Conservation (phyloP, 129 eudicot genomes). For the sunflower (Helianthus annuus) region DNA sequence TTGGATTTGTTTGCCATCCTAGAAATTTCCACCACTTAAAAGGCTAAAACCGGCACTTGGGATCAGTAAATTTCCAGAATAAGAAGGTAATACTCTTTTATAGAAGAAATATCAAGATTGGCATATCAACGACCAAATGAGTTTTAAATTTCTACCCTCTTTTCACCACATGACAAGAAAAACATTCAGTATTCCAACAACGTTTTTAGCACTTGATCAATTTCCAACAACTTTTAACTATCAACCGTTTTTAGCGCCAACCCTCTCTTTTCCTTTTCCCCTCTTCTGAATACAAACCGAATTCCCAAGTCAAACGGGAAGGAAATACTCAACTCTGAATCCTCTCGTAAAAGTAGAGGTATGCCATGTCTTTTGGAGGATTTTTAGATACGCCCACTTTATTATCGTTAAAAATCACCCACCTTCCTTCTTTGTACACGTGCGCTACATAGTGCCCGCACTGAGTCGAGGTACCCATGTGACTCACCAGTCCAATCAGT, state of each 20-base stretch:
- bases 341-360: slow-evolving; percentile 89
- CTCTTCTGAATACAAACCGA: slow-evolving; percentile 20
- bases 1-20: too few relatives aligned
- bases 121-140: too few relatives aligned
- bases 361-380: slow-evolving; percentile 97
- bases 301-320: not conserved
- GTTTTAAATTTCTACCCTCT: too few relatives aligned
- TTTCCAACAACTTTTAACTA: slow-evolving; percentile 2
- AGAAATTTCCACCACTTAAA: too few relatives aligned
- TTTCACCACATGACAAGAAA: too few relatives aligned
- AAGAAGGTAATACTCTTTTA: too few relatives aligned
- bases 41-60: too few relatives aligned
- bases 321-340: slow-evolving; percentile 36
- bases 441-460: slow-evolving; percentile 99
- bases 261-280: slow-evolving; percentile 2
- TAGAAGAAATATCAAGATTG: too few relatives aligned
- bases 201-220: not conserved
- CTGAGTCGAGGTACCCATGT: slow-evolving; percentile 92
- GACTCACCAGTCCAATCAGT: slow-evolving; percentile 93
- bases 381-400: slow-evolving; percentile 86
- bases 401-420: slow-evolving; percentile 89
- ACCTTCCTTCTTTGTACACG: slow-evolving; percentile 76
- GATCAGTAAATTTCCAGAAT: too few relatives aligned
- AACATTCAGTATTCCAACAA: too few relatives aligned
- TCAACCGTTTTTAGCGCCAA: not conserved